Percentiles rank a stretch among this genome's conserved stretches.
These are phyloP conservation scores for Nemania serpens DNA, from an alignment of 2,329 filamentous ascomycete genomes.

Conservation along the genomic window DNA sequence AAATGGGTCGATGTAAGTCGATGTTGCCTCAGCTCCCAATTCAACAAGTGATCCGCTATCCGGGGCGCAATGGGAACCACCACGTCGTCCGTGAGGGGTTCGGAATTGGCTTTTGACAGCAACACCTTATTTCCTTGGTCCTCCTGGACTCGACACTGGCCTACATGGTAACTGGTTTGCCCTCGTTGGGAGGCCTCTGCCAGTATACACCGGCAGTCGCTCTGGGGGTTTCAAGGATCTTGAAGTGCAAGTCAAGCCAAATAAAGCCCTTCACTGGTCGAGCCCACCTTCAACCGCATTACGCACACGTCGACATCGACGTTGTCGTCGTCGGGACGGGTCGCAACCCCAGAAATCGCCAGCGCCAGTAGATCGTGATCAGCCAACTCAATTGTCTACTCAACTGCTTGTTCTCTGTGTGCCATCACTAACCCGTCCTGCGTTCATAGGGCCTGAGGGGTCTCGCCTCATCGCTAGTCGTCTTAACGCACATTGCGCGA, in stretches of 20 bases:
- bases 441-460: slow-evolving; percentile 57
- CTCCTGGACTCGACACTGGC: neutral
- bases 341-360: neutral
- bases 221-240: neutral
- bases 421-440: slow-evolving; percentile 7
- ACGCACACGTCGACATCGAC: neutral
- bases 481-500: slow-evolving; percentile 58
- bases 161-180: neutral
- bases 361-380: neutral
- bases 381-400: neutral
- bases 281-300: neutral
- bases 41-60: neutral
- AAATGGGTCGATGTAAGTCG: slow-evolving; percentile 64
- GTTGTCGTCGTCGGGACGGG: neutral
- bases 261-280: too few species aligned
- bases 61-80: neutral
- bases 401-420: neutral
- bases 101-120: neutral
- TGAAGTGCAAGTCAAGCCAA: neutral
- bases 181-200: neutral
- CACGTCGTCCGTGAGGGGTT: neutral
- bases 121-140: neutral
- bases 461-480: slow-evolving; percentile 58
- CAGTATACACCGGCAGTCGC: neutral
- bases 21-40: slow-evolving; percentile 16